Conservation (phyloP, 1,139 yeast species). For the Yamadazyma oceani region DNA sequence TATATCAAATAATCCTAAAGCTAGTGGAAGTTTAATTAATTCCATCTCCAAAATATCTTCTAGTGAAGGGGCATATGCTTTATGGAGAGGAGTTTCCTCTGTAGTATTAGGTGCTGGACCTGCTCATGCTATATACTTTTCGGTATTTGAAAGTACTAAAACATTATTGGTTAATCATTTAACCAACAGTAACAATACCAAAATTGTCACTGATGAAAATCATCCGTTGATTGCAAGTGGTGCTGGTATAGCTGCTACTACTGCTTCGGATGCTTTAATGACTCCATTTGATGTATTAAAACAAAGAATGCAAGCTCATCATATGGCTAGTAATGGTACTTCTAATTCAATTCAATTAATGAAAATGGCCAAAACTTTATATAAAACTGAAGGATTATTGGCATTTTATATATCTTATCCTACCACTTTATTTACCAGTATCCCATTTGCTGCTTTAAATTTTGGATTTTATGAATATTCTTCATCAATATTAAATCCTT, state of each 20-base stretch:
- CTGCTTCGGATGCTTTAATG: constrained; percentile 93
- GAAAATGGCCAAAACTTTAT: constrained; percentile 50
- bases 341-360: constrained; percentile 28
- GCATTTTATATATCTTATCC: constrained; percentile 95
- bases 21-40: constrained; percentile 45
- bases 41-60: constrained; percentile 76
- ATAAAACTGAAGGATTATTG: constrained; percentile 70
- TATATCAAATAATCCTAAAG: constrained; percentile 36
- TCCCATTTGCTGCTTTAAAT: constrained; percentile 94
- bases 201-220: constrained; percentile 58
- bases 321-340: constrained; percentile 8
- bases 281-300: constrained; percentile 96
- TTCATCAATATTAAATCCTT: constrained; percentile 76
- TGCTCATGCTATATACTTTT: constrained; percentile 96
- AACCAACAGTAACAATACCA: constrained; percentile 32
- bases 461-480: constrained; percentile 90
- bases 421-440: constrained; percentile 87
- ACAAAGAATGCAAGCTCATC: constrained; percentile 53
- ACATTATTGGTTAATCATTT: constrained; percentile 49
- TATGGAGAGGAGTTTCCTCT: constrained; percentile 94
- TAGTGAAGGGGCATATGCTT: constrained; percentile 85
- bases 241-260: constrained; percentile 94
- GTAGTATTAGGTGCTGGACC: constrained; percentile 99
- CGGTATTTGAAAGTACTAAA: constrained; percentile 90
- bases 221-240: constrained; percentile 81